Evolutionary conservation across 192 early-diverging fungal species (phyloP), one percentile per base, ranked within the genome.

Genomic region (Physocladia obscura): DNA sequence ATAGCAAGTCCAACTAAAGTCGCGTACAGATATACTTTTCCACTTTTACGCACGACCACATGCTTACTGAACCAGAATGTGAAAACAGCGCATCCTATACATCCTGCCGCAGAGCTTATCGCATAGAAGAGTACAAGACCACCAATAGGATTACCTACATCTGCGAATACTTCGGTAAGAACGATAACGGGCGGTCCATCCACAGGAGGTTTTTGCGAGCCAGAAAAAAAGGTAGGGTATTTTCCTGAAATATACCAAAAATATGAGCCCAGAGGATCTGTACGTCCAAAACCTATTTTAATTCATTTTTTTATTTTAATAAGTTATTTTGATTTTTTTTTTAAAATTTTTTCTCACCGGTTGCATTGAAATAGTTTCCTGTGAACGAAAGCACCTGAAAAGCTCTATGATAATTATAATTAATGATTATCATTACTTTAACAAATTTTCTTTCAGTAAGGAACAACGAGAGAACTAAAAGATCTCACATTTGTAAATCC

Each of bases 201-300:
- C 13, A 34, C 26, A 17, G 62, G 62, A 31, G 62, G 62, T 13
- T 15, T 34, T 17, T 47, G 36, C n/a, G 29, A 49, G n/a, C 62
- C 62, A 11, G 49, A n/a, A 17, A 8, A 19, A 32, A 65, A 65
- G 4, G 2, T 30, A n/a, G 49, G 48, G 6, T 22, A 13, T 5
- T 11, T 27, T n/a, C 36, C 21, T 13, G 62, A 19, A 51, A 51
- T 51, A 19, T 30, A 51, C 37, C 34, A 30, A 32, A 65, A 65
- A 17, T 29, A 29, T 4, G 21, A 5, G 39, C 49, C 62, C 1
- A 22, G 4, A 0, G 35, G 26, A 30, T 49, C 37, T 11, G 62
- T 65, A 35, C 32, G 62, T 30, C 62, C 62, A 51, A 65, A 65
- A 4, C 24, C 62, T 51, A n/a, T 51, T 15, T 6, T 11, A 19